Conservation (phyloP, 176 grass and related monocot species). For the Luzula sylvatica region DNA sequence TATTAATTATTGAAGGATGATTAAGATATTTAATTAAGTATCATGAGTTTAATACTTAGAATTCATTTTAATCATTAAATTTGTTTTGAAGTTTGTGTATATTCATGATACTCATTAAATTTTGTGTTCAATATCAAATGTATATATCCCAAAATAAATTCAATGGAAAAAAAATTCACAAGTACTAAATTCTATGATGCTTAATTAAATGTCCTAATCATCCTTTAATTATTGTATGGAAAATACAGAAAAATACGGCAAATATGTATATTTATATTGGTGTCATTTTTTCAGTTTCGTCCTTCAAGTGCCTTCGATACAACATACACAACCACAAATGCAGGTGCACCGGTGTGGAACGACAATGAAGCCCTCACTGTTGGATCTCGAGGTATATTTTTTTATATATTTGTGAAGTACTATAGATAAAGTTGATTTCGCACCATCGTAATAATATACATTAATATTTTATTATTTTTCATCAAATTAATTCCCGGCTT, state of each 20-base stretch:
- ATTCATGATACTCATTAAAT: too few relatives aligned
- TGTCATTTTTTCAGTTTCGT: constrained; percentile 37
- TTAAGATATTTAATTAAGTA: too few relatives aligned
- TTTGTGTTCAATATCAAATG: too few relatives aligned
- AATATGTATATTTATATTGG: neutral
- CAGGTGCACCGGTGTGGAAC: constrained; percentile 69
- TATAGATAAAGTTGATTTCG: neutral
- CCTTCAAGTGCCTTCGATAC: constrained; percentile 69
- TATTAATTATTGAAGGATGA: too few relatives aligned
- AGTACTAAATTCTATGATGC: neutral
- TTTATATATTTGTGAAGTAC: neutral
- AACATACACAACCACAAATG: constrained; percentile 70
- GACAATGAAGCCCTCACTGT: constrained; percentile 90
- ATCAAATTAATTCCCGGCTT: too few relatives aligned
- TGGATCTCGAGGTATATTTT: constrained; percentile 30
- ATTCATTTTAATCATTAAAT: too few relatives aligned
- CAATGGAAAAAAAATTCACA: neutral
- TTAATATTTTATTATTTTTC: neutral
- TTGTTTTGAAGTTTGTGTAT: too few relatives aligned
- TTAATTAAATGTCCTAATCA: neutral
- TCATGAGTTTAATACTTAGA: too few relatives aligned
- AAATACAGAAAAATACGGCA: neutral
- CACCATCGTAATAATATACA: neutral
- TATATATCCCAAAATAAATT: neutral
- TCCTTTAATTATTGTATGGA: neutral